A percentile compares a stretch with the other conserved stretches of the same genome.
Conservation (phyloP, 176 grass and related monocot species). For the sorghum (Sorghum bicolor) region Sorghum_bicolor_NCBIv3 NC_012870.2:31664001-31664500, state of each 20-base stretch:
- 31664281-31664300: not conserved
- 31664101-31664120: not conserved
- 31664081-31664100: constrained; percentile 42
- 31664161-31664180: constrained; percentile 8
- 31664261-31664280: constrained; percentile 8
- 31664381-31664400: constrained; percentile 12
- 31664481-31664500: constrained; percentile 9
- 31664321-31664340: not conserved
- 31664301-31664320: constrained; percentile 1
- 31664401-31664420: constrained; percentile 2
- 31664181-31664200: not conserved
- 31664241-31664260: not conserved
- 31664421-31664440: not conserved
- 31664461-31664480: constrained; percentile 5
- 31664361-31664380: not conserved
- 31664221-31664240: not conserved
- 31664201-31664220: constrained; percentile 12
- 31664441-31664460: not conserved
- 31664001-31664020: constrained; percentile 75
- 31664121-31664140: constrained; percentile 19
- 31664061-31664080: constrained; percentile 73
- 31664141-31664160: not conserved
- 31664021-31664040: constrained; percentile 47
- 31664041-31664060: constrained; percentile 47
- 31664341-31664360: not conserved